Percentiles rank a stretch among this genome's conserved stretches.
These are phyloP conservation scores for Sporothrix protearum DNA, from an alignment of 2,329 filamentous ascomycete species.

Conservation along the genomic window DNA sequence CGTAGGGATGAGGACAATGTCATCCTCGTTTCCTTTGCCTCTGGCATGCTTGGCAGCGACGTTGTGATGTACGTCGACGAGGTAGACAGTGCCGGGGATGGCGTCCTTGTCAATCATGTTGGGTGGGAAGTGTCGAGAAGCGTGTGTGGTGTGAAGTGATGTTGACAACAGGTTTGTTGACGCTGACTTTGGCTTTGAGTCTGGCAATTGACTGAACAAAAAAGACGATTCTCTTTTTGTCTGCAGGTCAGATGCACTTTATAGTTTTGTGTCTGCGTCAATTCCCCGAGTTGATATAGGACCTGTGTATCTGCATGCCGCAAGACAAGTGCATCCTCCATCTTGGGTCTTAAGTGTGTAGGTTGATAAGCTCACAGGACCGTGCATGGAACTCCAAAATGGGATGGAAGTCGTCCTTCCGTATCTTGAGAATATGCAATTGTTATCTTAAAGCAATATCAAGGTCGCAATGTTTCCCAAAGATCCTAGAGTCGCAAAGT, in stretches of 20 bases:
- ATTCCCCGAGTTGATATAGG: not conserved
- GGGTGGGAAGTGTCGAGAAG: not conserved
- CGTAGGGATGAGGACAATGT: conserved; percentile 12
- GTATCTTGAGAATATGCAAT: not conserved
- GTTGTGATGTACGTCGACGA: conserved; percentile 8
- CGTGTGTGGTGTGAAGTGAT: not conserved
- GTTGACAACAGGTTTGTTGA: not conserved
- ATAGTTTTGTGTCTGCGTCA: not conserved
- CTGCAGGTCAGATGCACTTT: not conserved
- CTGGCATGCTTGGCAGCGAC: not conserved
- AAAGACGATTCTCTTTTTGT: not conserved
- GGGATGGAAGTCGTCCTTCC: not conserved
- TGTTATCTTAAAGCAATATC: not conserved
- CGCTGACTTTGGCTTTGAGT: not conserved
- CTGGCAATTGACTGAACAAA: not conserved
- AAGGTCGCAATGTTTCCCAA: not conserved
- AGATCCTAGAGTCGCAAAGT: not conserved
- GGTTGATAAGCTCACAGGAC: not conserved
- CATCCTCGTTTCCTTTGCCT: not conserved
- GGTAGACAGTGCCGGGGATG: conserved; percentile 9
- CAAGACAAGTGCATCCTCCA: not conserved
- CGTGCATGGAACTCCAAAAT: not conserved
- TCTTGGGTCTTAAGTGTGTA: not conserved
- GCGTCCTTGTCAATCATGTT: conserved; percentile 14
- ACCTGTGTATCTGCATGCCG: not conserved